These are phyloP conservation scores for Tilletiaria anomala DNA, from an alignment of 1,284 basidiomycete species.

Conservation along the genomic window DNA sequence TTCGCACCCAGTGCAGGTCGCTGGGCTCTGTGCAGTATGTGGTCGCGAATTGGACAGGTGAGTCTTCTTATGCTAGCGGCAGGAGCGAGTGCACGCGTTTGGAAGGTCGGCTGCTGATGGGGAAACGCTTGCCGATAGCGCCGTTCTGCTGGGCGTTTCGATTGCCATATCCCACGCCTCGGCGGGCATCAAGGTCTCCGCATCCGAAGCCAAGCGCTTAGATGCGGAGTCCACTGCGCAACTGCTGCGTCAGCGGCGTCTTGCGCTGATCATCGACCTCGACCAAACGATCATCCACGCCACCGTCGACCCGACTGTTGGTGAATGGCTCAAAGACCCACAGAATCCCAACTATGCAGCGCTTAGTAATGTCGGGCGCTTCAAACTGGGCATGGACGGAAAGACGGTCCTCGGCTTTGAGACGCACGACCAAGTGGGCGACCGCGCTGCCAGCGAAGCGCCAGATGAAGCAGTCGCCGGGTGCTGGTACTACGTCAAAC, in stretches of 20 bases:
- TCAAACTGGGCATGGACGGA: conserved; percentile 67
- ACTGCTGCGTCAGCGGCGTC: conserved; percentile 59
- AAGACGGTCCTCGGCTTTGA: conserved; percentile 41
- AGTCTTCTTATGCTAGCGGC: too few species aligned
- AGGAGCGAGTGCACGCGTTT: not conserved
- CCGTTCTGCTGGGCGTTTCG: not conserved
- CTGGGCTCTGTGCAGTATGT: conserved; percentile 80
- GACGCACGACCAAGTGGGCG: conserved; percentile 1
- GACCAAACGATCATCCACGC: conserved; percentile 98
- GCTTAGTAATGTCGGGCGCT: conserved; percentile 67
- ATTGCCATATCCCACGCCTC: conserved; percentile 29
- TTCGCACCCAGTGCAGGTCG: conserved; percentile 80
- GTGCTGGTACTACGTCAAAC: conserved; percentile 91
- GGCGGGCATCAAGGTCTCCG: conserved; percentile 30
- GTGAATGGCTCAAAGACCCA: conserved; percentile 81
- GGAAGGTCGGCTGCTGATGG: not conserved
- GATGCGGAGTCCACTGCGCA: conserved; percentile 65
- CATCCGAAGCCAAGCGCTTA: conserved; percentile 63
- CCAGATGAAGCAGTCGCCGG: conserved; percentile 44
- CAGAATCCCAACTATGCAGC: conserved; percentile 77
- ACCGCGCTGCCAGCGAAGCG: not conserved
- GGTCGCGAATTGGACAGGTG: conserved; percentile 85
- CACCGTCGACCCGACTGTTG: conserved; percentile 93
- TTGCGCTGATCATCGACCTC: conserved; percentile 91
- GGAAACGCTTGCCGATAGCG: not conserved